Base-by-base conservation (phyloP, 805 yeast genomes). In the Starmerella scarabaei region DNA sequence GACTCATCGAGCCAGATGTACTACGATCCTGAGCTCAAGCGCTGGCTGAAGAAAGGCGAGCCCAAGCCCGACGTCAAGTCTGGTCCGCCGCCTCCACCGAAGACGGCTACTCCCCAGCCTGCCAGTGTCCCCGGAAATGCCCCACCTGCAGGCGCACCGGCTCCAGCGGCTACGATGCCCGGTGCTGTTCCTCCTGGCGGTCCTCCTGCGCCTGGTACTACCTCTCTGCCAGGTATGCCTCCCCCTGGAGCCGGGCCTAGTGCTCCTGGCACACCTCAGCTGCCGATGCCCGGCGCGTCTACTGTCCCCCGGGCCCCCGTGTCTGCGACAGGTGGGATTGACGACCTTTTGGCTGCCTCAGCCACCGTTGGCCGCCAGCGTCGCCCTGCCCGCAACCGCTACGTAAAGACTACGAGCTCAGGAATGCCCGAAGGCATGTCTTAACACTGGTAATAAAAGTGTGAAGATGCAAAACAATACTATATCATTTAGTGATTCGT, bases 41-140 rank as follows among this genome's bases (percentile, higher is more conserved):
- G 94, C 53, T 91, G 96, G 95, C 73, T 91, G 38, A 77, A 83
- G 72, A 3, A 71, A 77, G 20, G 66, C 71, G 36, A 91, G 73
- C 54, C 55, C 14, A 38, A 52, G 11, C 61, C 62, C 5, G 48
- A 44, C 35, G 58, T 55, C 18, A 50, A 45, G 18, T 67, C 37
- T 65, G 75, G 78, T 2, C 78, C 88, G 3, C 88, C 94, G 4
- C 91, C 93, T 3, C 73, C 77, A 1, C 76, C 77, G 20, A 58
- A 53, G 50, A 68, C 69, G 53, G 64, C 56, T 16, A 43, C 52
- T 18, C 47, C 55, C 3, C 42, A 51, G 18, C 46, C 57, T 4
- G 48, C 41, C 5, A 35, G 49, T 18, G 56, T 61, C 9, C 31
- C 36, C 5, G 27, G 16, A 1, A 18, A 29, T n/a, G 30, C 41